Base-by-base conservation (phyloP, 73 alveolate species). In the Paramecium biaurelia region DNA sequence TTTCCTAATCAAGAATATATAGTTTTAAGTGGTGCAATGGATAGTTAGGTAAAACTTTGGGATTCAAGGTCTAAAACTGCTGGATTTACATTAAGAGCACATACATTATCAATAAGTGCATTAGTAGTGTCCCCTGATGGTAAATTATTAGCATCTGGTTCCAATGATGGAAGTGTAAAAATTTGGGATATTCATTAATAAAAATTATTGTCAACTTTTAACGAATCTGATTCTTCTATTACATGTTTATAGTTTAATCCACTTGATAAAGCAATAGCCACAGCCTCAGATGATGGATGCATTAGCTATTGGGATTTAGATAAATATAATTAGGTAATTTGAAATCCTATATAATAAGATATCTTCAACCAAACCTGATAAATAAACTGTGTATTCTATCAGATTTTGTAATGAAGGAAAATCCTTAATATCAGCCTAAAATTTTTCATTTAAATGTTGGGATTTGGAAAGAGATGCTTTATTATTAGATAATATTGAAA, bases 111-210 rank as follows among this genome's bases (percentile, higher is more conserved):
- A 70, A 18, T 70, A 15, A 14, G 59, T 34, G 58, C 86, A 4
- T 70, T 70, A 35, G 86, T 41, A 70, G 63, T 76, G 0, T 87
- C 93, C 5, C 92, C 93, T 30, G 93, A 88, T 70, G 57, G 84
- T 26, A 88, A 70, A 43, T 37, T 88, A 56, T 57, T 88, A 14
- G 93, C 93, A 20, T 87, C 93, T 37, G 93, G 93, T 35, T 74
- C 89, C 26, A 35, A 74, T 37, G 93, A 87, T 68, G 85, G 93
- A 14, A 68, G 34, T 32, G 93, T 87, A 7, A 87, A 79, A 79
- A 56, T 87, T 23, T 87, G 93, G 93, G 93, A 87, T 38, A 42
- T 34, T 26, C 70, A 32, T 21, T 21, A 86, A 26, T 42, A 79
- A 68, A 87, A 43, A 87, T 41, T 74, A 2, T 11, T 68, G 34